phyloP scores from a whole-genome alignment of 768 basidiomycete species.

The Rhodocollybia butyracea region DNA sequence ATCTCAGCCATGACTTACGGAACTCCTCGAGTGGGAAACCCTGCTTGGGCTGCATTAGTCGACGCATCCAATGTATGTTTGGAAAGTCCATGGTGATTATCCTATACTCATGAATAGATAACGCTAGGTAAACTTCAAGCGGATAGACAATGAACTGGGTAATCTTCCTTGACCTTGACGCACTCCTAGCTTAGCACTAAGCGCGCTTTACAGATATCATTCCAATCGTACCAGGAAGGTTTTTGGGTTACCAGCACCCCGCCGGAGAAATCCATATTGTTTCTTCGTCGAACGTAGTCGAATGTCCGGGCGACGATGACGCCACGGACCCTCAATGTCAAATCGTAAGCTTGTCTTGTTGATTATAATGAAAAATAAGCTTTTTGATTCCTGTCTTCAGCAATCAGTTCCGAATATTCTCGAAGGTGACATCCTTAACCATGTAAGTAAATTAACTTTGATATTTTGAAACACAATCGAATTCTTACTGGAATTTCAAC shows the following conservation, averaged over 20 bases:
- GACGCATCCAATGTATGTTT: neutral
- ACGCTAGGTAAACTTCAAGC: constrained; percentile 32
- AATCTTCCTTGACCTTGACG: constrained; percentile 5
- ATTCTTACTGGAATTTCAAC: neutral
- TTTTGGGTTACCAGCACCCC: constrained; percentile 24
- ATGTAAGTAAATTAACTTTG: constrained; percentile 16
- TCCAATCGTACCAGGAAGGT: constrained; percentile 20
- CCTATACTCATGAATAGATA: constrained; percentile 40
- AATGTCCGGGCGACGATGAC: constrained; percentile 50
- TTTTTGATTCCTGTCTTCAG: neutral
- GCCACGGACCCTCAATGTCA: constrained; percentile 37
- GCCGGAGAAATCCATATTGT: constrained; percentile 28
- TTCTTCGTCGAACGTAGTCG: constrained; percentile 33
- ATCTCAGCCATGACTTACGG: constrained; percentile 3
- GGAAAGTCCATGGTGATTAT: constrained; percentile 39
- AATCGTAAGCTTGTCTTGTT: constrained; percentile 18
- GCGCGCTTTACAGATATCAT: constrained; percentile 21
- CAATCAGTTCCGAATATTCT: constrained; percentile 33
- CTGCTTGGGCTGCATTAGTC: neutral
- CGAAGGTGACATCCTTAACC: constrained; percentile 28
- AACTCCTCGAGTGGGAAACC: neutral
- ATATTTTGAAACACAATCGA: neutral
- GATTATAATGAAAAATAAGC: no score
- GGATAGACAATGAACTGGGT: constrained; percentile 36
- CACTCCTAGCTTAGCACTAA: constrained; percentile 2